Conservation (phyloP, 2,329 filamentous ascomycete genomes). For the Rachicladosporium sp. region DNA sequence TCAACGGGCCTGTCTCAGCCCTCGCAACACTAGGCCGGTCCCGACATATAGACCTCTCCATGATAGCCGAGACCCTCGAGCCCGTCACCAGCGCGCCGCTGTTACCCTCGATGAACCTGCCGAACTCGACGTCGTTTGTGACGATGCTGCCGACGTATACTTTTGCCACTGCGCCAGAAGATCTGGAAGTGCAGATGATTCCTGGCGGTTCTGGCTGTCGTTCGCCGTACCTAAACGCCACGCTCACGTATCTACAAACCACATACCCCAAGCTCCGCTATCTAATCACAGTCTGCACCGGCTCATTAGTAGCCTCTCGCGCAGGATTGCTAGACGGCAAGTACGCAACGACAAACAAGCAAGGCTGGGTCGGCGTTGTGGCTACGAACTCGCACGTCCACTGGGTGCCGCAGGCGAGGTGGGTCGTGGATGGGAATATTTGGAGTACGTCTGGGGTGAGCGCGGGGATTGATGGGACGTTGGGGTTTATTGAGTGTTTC, state of each 20-base stretch:
- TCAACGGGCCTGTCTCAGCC: conserved; percentile 35
- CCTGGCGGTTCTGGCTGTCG: conserved; percentile 48
- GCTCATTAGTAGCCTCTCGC: conserved; percentile 45
- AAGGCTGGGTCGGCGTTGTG: conserved; percentile 38
- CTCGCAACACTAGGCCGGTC: conserved; percentile 27
- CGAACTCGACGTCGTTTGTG: conserved; percentile 22
- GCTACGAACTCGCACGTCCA: conserved; percentile 38
- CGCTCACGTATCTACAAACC: conserved; percentile 19
- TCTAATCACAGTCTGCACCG: conserved; percentile 56
- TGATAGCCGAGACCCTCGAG: conserved; percentile 23
- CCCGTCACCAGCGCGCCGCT: conserved; percentile 20
- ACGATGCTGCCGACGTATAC: conserved; percentile 40
- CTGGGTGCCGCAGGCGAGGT: conserved; percentile 51
- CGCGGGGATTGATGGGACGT: conserved; percentile 49
- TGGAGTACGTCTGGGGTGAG: conserved; percentile 54
- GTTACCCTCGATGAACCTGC: conserved; percentile 6
- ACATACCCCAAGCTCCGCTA: conserved; percentile 39
- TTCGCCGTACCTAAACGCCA: conserved; percentile 25
- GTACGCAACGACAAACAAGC: conserved; percentile 58
- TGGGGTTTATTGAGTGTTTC: conserved; percentile 38
- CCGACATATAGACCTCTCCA: conserved; percentile 19
- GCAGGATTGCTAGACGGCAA: conserved; percentile 49
- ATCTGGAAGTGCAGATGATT: conserved; percentile 52
- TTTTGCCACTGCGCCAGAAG: conserved; percentile 36
- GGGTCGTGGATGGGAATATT: conserved; percentile 51